Evolutionary conservation across 1,284 basidiomycete species (phyloP), one percentile per base, ranked within the genome.

Genomic region (Hypsizygus ulmarius): DNA sequence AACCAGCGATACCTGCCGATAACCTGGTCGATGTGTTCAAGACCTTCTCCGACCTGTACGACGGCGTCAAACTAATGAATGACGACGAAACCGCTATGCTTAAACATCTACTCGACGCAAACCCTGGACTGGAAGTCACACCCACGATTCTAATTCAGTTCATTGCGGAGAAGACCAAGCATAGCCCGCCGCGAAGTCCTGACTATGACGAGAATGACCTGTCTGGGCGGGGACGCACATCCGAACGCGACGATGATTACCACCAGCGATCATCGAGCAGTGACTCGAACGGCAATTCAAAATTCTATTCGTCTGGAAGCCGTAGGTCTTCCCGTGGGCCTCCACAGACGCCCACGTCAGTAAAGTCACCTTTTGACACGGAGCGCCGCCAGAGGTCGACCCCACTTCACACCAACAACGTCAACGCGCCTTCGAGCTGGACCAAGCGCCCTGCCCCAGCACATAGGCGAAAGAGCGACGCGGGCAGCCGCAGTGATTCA

Each of bases 381-480:
- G 75, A 81, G 38, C 69, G 74, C 21, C 67, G 87, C 45, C 82
- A 87, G 61, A 76, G 86, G 19, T 73, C 82, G 7, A 78, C 78
- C 0, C 84, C 84, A 1, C 64, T 85, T 3, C 21, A 25, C 3
- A 59, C 54, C n/a, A 69, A 67, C 46, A 67, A 59, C 14, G 80
- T 84, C 46, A 67, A 59, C 14, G 80, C 84, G 0, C 87, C 87
- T 0, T 88, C 86, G 3, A 86, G 82, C 55, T 90, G 87, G 85
- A 59, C 76, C 14, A 83, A 80, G 51, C 73, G 84, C 4, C 84
- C 85, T 5, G 67, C 74, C 19, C 81, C 84, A 36, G 74, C 80
- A 5, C 67, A 72, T 37, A 72, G 87, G 45, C 70, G 85, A 40
- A 84, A 75, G 67, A 88, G 86, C 51, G 77, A 85, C 55, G 84